A percentile compares a stretch with the other conserved stretches of the same genome.
These are phyloP conservation scores for Colletotrichum musicola DNA, from an alignment of 2,329 filamentous ascomycete species.

Conservation along the genomic window DNA sequence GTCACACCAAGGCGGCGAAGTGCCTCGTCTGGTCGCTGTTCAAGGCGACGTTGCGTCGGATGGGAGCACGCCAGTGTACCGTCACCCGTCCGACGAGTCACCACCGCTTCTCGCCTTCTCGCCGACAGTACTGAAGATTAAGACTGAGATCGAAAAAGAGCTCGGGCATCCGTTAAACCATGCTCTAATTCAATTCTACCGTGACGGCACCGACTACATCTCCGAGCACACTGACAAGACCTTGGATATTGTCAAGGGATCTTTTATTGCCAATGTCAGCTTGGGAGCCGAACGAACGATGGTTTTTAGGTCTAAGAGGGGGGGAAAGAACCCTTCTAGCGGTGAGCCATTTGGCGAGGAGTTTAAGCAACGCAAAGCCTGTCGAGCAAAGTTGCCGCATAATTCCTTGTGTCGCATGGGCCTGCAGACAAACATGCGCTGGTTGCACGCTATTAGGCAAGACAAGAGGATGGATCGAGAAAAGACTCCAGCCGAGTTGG, in stretches of 20 bases:
- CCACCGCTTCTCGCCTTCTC: conserved; percentile 83
- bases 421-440: conserved; percentile 82
- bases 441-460: conserved; percentile 91
- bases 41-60: conserved; percentile 79
- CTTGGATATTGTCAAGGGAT: conserved; percentile 84
- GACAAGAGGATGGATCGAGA: conserved; percentile 81
- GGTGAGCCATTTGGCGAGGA: conserved; percentile 37
- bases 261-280: conserved; percentile 91
- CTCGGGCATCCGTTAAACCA: conserved; percentile 90
- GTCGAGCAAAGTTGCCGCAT: conserved; percentile 83
- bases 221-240: conserved; percentile 98
- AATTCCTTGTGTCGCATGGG: conserved; percentile 91
- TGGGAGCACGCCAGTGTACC: conserved; percentile 88
- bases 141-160: conserved; percentile 74
- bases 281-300: conserved; percentile 93
- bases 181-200: conserved; percentile 92
- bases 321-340: conserved; percentile 54
- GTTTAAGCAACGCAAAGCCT: conserved; percentile 64
- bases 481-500: conserved; percentile 77
- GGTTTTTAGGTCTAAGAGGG: conserved; percentile 86
- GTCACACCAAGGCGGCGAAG: conserved; percentile 91
- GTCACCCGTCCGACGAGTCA: conserved; percentile 91
- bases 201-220: conserved; percentile 90
- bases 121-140: conserved; percentile 76
- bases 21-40: conserved; percentile 90